phyloP scores from a whole-genome alignment of 2,329 filamentous ascomycete species.

The Albophoma yamanashiensis region DNA sequence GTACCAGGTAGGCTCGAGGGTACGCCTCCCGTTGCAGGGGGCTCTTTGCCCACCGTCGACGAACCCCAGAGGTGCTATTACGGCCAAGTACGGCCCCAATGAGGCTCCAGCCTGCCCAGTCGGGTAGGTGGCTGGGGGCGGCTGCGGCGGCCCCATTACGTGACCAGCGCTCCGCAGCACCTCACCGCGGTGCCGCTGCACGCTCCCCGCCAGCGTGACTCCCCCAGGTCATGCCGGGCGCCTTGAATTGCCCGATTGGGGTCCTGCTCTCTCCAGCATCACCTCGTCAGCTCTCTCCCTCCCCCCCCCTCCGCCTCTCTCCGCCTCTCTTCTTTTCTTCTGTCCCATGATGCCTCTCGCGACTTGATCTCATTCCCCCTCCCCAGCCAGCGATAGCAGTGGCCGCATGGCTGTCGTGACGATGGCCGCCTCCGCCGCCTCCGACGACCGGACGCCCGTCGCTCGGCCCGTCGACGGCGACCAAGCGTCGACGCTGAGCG shows the following conservation, averaged over 20 bases:
- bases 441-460: slow-evolving; percentile 7
- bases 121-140: background rate
- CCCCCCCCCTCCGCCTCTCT: background rate
- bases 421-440: slow-evolving; percentile 11
- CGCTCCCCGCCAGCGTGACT: background rate
- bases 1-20: background rate
- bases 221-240: background rate
- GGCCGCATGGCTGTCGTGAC: background rate
- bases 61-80: background rate
- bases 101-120: background rate
- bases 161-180: background rate
- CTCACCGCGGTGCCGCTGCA: background rate
- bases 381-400: background rate
- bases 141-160: background rate
- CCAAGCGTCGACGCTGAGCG: slow-evolving; percentile 11
- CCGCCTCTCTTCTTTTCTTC: background rate
- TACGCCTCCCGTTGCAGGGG: background rate
- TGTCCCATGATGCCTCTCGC: background rate
- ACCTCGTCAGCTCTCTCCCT: too few relatives aligned
- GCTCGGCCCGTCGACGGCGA: slow-evolving; percentile 10
- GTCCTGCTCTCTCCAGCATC: background rate
- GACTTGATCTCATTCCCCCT: background rate
- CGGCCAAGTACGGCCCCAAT: too few relatives aligned
- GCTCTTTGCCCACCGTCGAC: background rate
- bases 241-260: background rate